Evolutionary conservation across 176 grass and related monocot genomes (phyloP).

Genomic region (Eragrostis curvula): DNA sequence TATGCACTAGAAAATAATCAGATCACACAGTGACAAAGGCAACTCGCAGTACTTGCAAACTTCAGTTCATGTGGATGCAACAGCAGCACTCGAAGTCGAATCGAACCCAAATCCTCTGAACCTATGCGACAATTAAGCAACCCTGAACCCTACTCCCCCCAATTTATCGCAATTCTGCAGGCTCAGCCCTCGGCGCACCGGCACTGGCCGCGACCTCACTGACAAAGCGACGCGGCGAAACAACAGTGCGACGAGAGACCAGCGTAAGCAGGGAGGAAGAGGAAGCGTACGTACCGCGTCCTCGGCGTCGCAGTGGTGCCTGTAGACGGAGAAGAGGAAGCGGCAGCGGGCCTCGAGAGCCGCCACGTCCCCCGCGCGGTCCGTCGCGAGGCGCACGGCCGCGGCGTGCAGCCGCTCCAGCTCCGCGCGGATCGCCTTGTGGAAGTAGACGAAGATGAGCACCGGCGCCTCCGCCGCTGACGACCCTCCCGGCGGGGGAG

Average conservation of each 20-base stretch:
- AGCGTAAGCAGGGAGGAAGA: not conserved
- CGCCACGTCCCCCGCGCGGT: slow-evolving; percentile 33
- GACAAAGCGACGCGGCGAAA: not conserved
- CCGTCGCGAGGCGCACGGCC: slow-evolving; percentile 66
- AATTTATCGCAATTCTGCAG: not conserved
- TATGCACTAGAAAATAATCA: not conserved
- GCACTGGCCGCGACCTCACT: not conserved
- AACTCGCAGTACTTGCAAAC: not conserved
- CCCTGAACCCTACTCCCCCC: no score
- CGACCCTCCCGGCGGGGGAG: slow-evolving; percentile 1
- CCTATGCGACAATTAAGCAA: not conserved
- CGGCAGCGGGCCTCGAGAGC: slow-evolving; percentile 49
- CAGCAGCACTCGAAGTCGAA: not conserved
- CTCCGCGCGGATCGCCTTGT: slow-evolving; percentile 90
- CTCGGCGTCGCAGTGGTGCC: slow-evolving; percentile 86
- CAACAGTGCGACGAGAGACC: not conserved
- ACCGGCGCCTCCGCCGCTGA: slow-evolving; percentile 62
- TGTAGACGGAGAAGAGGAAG: slow-evolving; percentile 77
- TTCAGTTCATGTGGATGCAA: slow-evolving; percentile 13
- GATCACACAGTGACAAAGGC: not conserved
- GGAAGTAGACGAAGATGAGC: slow-evolving; percentile 89
- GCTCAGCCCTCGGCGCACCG: not conserved
- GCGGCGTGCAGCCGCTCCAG: slow-evolving; percentile 65
- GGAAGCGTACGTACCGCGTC: slow-evolving; percentile 68
- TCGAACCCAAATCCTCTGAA: not conserved